Conservation (phyloP, 192 early-diverging fungal genomes). For the Backusella parvicylindrica region DNA sequence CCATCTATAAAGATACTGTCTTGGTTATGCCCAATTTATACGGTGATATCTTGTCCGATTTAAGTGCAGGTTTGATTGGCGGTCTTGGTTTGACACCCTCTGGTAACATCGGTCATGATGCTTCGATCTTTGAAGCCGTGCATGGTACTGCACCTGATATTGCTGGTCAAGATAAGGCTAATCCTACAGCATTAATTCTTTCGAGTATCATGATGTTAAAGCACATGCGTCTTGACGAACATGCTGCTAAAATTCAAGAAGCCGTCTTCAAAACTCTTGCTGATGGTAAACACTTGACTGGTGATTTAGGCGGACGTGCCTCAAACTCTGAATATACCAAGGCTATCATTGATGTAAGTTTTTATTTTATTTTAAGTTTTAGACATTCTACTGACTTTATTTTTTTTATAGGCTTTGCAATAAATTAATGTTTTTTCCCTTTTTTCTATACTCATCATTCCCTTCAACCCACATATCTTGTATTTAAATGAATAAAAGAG, state of each 20-base stretch:
- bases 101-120: conserved; percentile 97
- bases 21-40: conserved; percentile 99
- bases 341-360: conserved; percentile 62
- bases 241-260: conserved; percentile 81
- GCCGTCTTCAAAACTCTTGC: conserved; percentile 92
- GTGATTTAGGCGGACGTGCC: conserved; percentile 83
- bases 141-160: conserved; percentile 97
- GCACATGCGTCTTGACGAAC: conserved; percentile 82
- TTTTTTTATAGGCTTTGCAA: not conserved
- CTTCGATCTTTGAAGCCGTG: conserved; percentile 94
- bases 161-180: conserved; percentile 80
- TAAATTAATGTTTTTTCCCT: not conserved
- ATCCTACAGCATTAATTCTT: conserved; percentile 91
- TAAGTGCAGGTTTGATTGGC: conserved; percentile 96
- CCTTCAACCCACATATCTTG: not conserved
- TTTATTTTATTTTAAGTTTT: not conserved
- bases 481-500: not conserved
- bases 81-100: conserved; percentile 95
- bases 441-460: not conserved
- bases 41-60: conserved; percentile 96
- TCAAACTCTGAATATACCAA: conserved; percentile 83
- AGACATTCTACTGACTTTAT: not conserved
- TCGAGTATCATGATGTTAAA: conserved; percentile 97
- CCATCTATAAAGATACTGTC: conserved; percentile 82
- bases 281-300: conserved; percentile 82